Evolutionary conservation across 148 eudicot species (phyloP).

Genomic region (Rhododendron ferrugineum): DNA sequence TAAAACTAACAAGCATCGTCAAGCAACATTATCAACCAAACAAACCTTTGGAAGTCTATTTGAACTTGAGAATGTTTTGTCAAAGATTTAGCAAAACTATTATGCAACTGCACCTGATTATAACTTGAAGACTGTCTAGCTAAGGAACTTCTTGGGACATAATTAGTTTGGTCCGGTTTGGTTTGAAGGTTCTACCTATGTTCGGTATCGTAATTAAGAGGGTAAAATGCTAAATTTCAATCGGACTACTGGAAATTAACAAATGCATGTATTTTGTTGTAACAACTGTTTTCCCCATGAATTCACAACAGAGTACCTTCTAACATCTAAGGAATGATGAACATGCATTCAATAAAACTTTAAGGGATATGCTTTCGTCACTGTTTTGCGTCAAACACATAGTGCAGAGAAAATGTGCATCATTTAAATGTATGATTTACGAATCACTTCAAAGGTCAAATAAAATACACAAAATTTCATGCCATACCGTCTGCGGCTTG

Average conservation of each 20-base stretch:
- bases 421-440: not conserved
- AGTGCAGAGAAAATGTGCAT: not conserved
- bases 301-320: not conserved
- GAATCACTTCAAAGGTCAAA: not conserved
- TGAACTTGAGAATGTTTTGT: constrained; percentile 27
- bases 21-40: not conserved
- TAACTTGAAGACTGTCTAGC: not conserved
- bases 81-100: not conserved
- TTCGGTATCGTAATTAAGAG: not conserved
- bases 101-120: not conserved
- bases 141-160: not conserved
- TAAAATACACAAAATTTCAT: not conserved
- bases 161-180: not conserved
- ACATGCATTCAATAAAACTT: not conserved
- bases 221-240: not conserved
- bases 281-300: not conserved
- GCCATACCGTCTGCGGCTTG: constrained; percentile 58
- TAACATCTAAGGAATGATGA: not conserved
- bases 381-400: not conserved
- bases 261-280: not conserved
- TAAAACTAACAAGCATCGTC: not conserved
- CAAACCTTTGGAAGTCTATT: constrained; percentile 89
- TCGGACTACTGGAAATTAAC: not conserved
- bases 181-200: not conserved
- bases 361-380: not conserved